Evolutionary conservation across 2,329 filamentous ascomycete genomes (phyloP).

Genomic region (Ustilaginoidea virens): DNA sequence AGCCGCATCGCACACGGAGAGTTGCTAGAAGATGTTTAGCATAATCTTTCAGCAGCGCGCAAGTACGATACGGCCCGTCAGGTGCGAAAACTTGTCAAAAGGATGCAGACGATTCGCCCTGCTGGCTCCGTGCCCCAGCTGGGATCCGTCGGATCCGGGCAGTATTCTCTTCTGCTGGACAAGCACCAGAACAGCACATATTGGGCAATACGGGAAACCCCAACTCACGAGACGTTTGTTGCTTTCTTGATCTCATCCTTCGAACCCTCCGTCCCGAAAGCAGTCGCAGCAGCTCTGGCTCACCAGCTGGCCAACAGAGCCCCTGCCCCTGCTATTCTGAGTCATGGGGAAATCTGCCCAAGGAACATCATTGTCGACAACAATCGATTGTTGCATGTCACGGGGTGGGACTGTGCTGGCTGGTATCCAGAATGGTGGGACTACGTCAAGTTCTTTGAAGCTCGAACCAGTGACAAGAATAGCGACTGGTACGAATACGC

Average conservation of each 20-base stretch:
- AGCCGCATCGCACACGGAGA: constrained; percentile 8
- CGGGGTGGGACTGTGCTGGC: constrained; percentile 17
- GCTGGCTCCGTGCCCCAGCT: constrained; percentile 1
- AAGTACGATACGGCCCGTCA: constrained; percentile 13
- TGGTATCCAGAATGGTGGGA: constrained; percentile 20
- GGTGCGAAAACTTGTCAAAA: constrained; percentile 12
- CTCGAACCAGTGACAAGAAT: constrained; percentile 11
- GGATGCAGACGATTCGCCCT: constrained; percentile 8
- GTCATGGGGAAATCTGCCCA: constrained; percentile 13
- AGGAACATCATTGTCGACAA: constrained; percentile 15
- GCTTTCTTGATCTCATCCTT: constrained; percentile 13
- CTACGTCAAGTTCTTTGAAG: constrained; percentile 19
- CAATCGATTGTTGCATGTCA: constrained; percentile 10
- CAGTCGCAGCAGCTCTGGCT: constrained; percentile 9
- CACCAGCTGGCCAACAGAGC: constrained; percentile 6
- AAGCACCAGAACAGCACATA: constrained; percentile 13
- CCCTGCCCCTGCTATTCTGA: constrained; percentile 8
- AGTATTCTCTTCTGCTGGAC: constrained; percentile 13
- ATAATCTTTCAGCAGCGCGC: constrained; percentile 6
- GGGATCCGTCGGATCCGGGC: constrained; percentile 8
- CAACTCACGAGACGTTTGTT: constrained; percentile 9
- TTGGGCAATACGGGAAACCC: constrained; percentile 11
- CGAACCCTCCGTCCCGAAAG: constrained; percentile 10
- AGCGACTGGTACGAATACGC: constrained; percentile 18
- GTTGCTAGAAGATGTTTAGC: constrained; percentile 15